phyloP scores from a whole-genome alignment of 108 stramenopile species.

The Nitzschia sp. region DNA sequence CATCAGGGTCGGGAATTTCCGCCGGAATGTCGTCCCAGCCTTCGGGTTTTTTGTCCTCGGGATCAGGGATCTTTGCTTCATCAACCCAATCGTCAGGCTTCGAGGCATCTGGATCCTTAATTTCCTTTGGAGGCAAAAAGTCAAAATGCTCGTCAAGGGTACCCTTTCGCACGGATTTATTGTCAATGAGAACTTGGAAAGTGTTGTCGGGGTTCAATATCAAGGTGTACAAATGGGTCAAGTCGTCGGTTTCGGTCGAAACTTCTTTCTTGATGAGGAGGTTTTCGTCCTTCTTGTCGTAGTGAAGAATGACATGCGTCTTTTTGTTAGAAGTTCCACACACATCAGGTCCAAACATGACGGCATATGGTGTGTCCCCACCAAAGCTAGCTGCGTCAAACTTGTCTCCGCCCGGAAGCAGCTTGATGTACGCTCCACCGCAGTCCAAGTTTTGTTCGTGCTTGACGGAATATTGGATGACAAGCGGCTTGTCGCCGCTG shows the following conservation, averaged over 20 bases:
- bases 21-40: constrained; percentile 93
- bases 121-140: constrained; percentile 88
- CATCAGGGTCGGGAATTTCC: constrained; percentile 94
- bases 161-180: constrained; percentile 91
- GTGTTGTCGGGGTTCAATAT: constrained; percentile 94
- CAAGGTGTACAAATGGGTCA: constrained; percentile 98
- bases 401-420: constrained; percentile 76
- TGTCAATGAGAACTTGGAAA: constrained; percentile 97
- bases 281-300: constrained; percentile 91
- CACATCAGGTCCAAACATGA: constrained; percentile 99
- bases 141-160: constrained; percentile 95
- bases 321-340: constrained; percentile 92
- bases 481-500: constrained; percentile 90
- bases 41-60: constrained; percentile 96
- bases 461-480: constrained; percentile 96
- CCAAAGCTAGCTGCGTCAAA: constrained; percentile 90
- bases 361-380: constrained; percentile 95
- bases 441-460: constrained; percentile 98
- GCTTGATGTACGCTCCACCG: constrained; percentile 99
- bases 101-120: constrained; percentile 93
- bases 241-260: constrained; percentile 81
- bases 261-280: constrained; percentile 96
- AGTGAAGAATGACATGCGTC: constrained; percentile 98
- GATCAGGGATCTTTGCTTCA: constrained; percentile 91
- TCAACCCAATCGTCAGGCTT: constrained; percentile 99